Base-by-base conservation (phyloP, 352 stramenopile genomes). In the Phytophthora citrophthora region DNA sequence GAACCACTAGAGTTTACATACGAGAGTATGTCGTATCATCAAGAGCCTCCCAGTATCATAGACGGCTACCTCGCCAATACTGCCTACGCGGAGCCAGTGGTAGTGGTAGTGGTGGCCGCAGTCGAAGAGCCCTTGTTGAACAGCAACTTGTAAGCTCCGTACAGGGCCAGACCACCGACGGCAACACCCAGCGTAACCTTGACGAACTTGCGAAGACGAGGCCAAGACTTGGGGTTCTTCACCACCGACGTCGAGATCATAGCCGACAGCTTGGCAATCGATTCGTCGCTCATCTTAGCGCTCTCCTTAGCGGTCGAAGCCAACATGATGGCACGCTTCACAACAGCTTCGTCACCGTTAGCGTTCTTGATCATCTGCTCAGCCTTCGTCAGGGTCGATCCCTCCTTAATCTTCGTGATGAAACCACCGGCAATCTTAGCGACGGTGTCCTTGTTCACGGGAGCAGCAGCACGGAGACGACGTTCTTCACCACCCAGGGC, bases 211-310 rank as follows among this genome's bases (percentile, higher is more conserved):
- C 18, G n/a, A 3, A 46, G 40, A 26, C 40, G 40, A 29, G 40
- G 40, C 40, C 41, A 48, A 20, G 41, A 48, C 41, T 48, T 48
- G 20, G 41, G 9, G 20, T 48, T 48, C 41, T 48, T 48, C 41
- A n/a, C 12, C 9, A 29, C 41, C 18, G 10, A 13, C 20, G 9
- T 6, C 5, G 20, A 20, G 6, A 48, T 29, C 41, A 26, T 16
- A 6, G 16, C 41, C 4, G 41, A 27, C 18, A 46, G 18, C 18
- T 46, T 46, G 8, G 18, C 40, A 4, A 26, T 5, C 3, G n/a
- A 15, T 24, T 46, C 40, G 1, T 46, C 40, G 4, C 40, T 46
- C n/a, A 46, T 15, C 10, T 46, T 46, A 16, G 40, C n/a, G 5
- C 13, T 18, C 13, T 41, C 36, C 36, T 41, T 41, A 5, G 18